Evolutionary conservation across 202 grass and related monocot species (phyloP), one percentile per base, ranked within the genome.

Genomic region (Panicum hallii): DNA sequence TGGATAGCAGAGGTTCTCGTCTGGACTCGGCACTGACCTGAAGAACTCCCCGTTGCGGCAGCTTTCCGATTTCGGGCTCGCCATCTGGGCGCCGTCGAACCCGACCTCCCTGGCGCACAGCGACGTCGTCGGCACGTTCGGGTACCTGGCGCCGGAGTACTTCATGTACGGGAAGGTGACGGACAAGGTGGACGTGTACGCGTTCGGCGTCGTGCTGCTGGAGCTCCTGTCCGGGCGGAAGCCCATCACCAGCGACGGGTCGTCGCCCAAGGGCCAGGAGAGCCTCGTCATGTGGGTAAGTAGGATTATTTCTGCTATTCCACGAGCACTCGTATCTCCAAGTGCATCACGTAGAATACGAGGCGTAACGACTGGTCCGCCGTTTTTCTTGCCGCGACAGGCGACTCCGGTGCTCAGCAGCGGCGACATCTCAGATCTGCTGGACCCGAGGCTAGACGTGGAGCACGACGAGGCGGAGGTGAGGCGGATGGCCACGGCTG

Each of bases 271-370:
- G 68, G 90, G 92, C 52, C 93, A 89, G 42, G 79, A 89, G 66
- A 99, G 97, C 84, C 87, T 99, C 46, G 93, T 97, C 69, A 97
- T 97, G 93, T 97, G 97, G 97, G 93, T 99, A 99, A 92, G 89
- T 8, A 52, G 12, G 53, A 57, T 3, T 1, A 22, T 3, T 61
- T 10, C 57, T 49, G 47, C 15, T 50, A 9, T 20, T 54, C 50
- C 71, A 38, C 34, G 1, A 9, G 1, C 30, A 7, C 26, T 15
- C 26, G 12, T 28, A 5, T 11, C 57, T 11, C 57, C 17, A 16
- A 0, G 6, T 45, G 15, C 67, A 1, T 45, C 49, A 13, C 23
- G 23, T 6, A 3, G 1, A 32, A 3, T 32, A 63, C 12, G 5
- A 42, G 17, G 34, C 17, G 17, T 75, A 57, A 41, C 15, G 1